These are phyloP conservation scores for Strobilomyces echinocephalus DNA, from an alignment of 768 basidiomycete species.

Conservation along the genomic window DNA sequence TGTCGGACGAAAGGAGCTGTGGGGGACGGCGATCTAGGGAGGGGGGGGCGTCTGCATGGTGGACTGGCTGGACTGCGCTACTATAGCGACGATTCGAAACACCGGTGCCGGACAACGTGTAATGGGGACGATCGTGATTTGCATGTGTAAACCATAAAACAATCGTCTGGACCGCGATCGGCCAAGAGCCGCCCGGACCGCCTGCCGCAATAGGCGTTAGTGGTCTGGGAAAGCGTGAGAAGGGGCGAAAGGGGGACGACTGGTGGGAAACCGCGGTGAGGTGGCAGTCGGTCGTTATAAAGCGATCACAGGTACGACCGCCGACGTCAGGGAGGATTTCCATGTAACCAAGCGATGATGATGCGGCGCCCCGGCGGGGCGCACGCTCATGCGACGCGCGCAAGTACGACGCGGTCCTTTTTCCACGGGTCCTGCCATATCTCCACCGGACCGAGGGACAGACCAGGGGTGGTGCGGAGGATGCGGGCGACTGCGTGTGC, in stretches of 20 bases:
- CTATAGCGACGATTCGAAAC: conserved; percentile 24
- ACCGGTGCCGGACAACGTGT: not conserved
- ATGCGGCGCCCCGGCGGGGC: not conserved
- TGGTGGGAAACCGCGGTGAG: conserved; percentile 11
- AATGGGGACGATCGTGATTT: conserved; percentile 15
- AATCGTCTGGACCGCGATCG: not conserved
- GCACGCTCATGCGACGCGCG: conserved; percentile 33
- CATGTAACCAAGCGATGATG: conserved; percentile 16
- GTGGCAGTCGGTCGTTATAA: conserved; percentile 11
- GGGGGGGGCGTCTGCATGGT: not conserved
- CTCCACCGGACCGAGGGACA: conserved; percentile 41
- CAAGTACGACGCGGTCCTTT: conserved; percentile 67
- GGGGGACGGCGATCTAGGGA: conserved; percentile 1
- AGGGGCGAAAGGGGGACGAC: conserved; percentile 3
- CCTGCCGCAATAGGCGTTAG: conserved; percentile 2
- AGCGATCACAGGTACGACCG: not conserved
- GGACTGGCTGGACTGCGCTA: not conserved
- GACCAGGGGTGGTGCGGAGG: conserved; percentile 42
- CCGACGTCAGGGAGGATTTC: conserved; percentile 1
- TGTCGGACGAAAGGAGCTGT: not conserved
- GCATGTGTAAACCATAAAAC: not conserved
- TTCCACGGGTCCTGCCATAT: conserved; percentile 83
- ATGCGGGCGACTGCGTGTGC: conserved; percentile 58
- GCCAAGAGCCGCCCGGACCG: not conserved
- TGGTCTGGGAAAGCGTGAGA: conserved; percentile 5